Base-by-base conservation (phyloP, 2,329 filamentous ascomycete species). In the Curvularia sp. region DNA sequence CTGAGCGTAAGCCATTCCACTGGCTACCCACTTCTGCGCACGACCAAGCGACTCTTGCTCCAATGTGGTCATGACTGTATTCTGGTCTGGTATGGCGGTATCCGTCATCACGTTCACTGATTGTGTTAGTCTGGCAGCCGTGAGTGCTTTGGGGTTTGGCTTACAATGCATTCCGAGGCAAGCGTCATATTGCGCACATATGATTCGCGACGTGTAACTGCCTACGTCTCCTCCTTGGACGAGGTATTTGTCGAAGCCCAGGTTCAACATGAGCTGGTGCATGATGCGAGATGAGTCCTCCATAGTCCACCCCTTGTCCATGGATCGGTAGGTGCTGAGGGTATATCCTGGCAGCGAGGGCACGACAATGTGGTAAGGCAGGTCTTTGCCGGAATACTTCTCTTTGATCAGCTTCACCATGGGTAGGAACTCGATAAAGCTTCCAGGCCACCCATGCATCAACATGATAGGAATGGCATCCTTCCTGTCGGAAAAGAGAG, bases 151-250 rank as follows among this genome's bases (percentile, higher is more conserved):
- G 27, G n/a, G 5, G 1, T 10, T 43, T 12, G 25, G 61, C 69
- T 55, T 64, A 73, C 71, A 18, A 39, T 77, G 75, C 13, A 73
- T 55, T 0, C 63, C 84, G 65, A 83, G 84, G 68, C 84, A 86
- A 13, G 78, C 75, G 1, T 81, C 73, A 51, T 80, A 78, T 1
- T 67, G 65, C 0, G 68, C 68, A 1, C 74, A 77, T 52, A 86
- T 61, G 0, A 79, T 58, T 12, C 80, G 69, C 0, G 78, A 73
- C 4, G 84, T 57, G 28, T 79, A 75, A 53, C 78, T 80, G 0
- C 84, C 83, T 1, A 88, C 72, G 65, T 88, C 86, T 9, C 86
- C 86, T 5, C 86, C 86, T 65, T 87, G 85, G 0, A 78, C 79
- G 12, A 86, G 69, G 58, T 87, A 88, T 2, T 81, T 82, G 1